A percentile compares a stretch with the other conserved stretches of the same genome.
These are phyloP conservation scores for Austroboletus eburneus DNA, from an alignment of 768 basidiomycete species.

Conservation along the genomic window DNA sequence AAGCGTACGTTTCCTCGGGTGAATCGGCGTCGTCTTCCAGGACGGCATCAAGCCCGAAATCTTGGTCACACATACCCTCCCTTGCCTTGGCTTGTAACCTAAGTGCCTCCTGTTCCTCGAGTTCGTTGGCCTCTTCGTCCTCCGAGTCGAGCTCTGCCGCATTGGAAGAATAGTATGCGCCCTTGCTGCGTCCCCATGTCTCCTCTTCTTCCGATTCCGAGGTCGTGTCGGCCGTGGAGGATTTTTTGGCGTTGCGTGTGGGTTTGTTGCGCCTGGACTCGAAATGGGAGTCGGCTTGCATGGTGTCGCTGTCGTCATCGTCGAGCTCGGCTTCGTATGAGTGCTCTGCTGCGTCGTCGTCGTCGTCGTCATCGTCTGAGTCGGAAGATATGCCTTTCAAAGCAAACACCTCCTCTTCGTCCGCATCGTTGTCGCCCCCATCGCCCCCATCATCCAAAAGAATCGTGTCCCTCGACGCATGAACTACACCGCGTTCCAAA, in stretches of 20 bases:
- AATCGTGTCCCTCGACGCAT: conserved; percentile 70
- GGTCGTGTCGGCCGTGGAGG: conserved; percentile 6
- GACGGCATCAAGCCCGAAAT: conserved; percentile 77
- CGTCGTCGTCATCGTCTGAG: conserved; percentile 32
- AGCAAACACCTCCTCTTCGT: conserved; percentile 78
- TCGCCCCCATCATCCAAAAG: conserved; percentile 59
- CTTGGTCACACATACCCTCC: conserved; percentile 67
- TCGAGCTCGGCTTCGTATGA: conserved; percentile 13
- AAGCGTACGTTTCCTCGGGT: conserved; percentile 28
- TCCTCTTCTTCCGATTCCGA: conserved; percentile 42
- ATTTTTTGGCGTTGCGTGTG: conserved; percentile 13
- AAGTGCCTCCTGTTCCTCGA: conserved; percentile 85
- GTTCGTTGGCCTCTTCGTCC: conserved; percentile 83
- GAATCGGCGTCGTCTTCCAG: conserved; percentile 34
- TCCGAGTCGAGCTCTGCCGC: conserved; percentile 77
- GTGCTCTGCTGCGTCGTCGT: conserved; percentile 39
- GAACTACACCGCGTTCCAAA: conserved; percentile 45
- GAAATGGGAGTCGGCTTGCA: conserved; percentile 15
- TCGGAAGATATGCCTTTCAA: conserved; percentile 50
- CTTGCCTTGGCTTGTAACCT: conserved; percentile 73
- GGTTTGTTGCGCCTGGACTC: conserved; percentile 14
- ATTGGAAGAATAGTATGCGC: conserved; percentile 85
- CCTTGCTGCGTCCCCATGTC: conserved; percentile 77
- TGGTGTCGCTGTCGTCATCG: conserved; percentile 17
- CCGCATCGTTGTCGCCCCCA: conserved; percentile 45